Evolutionary conservation across 1,139 yeast species (phyloP), one percentile per base, ranked within the genome.

Genomic region (Zygosaccharomyces sapae): DNA sequence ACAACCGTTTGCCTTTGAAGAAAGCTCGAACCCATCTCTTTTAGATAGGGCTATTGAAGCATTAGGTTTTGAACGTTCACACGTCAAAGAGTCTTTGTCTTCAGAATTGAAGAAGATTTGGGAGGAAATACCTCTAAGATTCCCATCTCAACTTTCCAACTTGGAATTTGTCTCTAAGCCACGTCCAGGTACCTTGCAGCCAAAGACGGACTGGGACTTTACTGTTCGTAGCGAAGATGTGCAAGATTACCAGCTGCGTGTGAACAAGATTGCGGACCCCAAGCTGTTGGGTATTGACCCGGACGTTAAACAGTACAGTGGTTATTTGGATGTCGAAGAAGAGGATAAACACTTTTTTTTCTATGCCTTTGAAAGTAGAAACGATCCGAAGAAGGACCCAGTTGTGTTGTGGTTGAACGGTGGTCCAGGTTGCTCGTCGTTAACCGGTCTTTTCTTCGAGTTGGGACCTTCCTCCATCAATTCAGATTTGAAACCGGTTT

Each of bases 391-490:
- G 55, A 87, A 76, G 52, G 96, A 88, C 66, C 96, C 96, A 6
- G 74, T 88, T 42, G 77, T 89, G 45, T 73, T 89, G 58, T 89
- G 96, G 96, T 75, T 88, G 61, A 88, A 87, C 61, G 95, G 95
- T 58, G 95, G 95, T 18, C 95, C 95, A 40, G 96, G 96, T 8
- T 87, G 96, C 68, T 85, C 95, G 9, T 85, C 95, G 3, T 70
- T 87, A 68, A 86, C 95, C 27, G 97, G 96, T n/a, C 74, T 88
- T 55, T 86, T 88, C 66, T 87, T 88, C 61, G 96, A 89, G 70
- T 75, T 88, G 63, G 97, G 97, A 22, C 94, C 96, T 25, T 77
- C 95, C 2, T 76, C 86, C 18, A 81, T 89, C 54, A 81, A 77
- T 57, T 65, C 76, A 29, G 76, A 83, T 49, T 70, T 85, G 58